A percentile compares a stretch with the other conserved stretches of the same genome.
These are phyloP conservation scores for Hanseniaspora clermontiae DNA, from an alignment of 805 yeast genomes.

Conservation along the genomic window DNA sequence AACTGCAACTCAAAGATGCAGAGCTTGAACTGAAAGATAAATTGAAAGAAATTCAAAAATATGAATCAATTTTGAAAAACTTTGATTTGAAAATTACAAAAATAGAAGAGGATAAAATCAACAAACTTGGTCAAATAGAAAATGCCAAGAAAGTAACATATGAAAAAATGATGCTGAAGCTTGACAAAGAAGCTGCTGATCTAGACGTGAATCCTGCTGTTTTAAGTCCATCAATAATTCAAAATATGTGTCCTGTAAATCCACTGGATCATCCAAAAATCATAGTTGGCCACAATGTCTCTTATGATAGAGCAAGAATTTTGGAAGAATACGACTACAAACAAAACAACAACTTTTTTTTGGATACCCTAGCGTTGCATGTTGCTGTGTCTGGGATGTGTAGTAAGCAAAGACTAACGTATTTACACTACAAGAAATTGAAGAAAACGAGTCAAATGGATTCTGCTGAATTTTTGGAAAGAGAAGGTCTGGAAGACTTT, in stretches of 20 bases:
- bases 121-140: background rate
- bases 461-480: conserved; percentile 3
- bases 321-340: conserved; percentile 65
- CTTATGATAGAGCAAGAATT: conserved; percentile 81
- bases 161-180: background rate
- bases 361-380: conserved; percentile 90
- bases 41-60: background rate
- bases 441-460: conserved; percentile 25
- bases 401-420: conserved; percentile 67
- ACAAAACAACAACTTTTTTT: conserved; percentile 57
- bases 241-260: conserved; percentile 71
- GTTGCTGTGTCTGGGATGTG: conserved; percentile 85
- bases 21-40: background rate
- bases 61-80: background rate
- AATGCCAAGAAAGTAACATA: background rate
- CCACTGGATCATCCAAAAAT: conserved; percentile 38
- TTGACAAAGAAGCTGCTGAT: background rate
- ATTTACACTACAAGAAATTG: conserved; percentile 43
- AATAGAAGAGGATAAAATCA: background rate
- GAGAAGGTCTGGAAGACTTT: conserved; percentile 15
- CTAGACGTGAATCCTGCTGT: background rate
- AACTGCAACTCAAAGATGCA: background rate
- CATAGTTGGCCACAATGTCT: conserved; percentile 79
- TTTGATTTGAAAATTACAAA: background rate
- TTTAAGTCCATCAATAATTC: conserved; percentile 23